These are phyloP conservation scores for Clarireedia monteithiana DNA, from an alignment of 2,329 filamentous ascomycete genomes.

Conservation along the genomic window DNA sequence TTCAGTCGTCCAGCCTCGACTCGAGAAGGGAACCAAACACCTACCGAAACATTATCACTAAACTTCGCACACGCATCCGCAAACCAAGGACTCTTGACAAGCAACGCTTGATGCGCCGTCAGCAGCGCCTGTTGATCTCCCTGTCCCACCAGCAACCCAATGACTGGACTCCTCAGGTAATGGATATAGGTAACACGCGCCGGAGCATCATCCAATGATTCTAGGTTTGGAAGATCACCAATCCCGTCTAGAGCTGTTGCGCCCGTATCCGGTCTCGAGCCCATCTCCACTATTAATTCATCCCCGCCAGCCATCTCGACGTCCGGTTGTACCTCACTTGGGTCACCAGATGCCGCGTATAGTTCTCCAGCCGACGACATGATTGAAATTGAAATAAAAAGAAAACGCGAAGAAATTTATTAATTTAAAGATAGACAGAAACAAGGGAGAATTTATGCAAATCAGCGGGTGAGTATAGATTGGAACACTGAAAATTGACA, in stretches of 20 bases:
- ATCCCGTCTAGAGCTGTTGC: background rate
- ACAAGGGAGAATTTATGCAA: too few species aligned
- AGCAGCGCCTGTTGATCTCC: constrained; percentile 55
- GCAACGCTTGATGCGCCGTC: constrained; percentile 71
- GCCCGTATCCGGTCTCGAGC: constrained; percentile 4
- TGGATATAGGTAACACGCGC: constrained; percentile 37
- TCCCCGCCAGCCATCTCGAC: constrained; percentile 23
- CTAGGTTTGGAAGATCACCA: constrained; percentile 15
- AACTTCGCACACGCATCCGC: constrained; percentile 54
- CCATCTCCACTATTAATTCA: constrained; percentile 23
- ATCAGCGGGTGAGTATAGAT: too few species aligned
- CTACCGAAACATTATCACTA: constrained; percentile 50
- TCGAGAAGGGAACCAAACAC: constrained; percentile 19
- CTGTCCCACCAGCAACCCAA: constrained; percentile 58
- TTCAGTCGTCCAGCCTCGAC: background rate
- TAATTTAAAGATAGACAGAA: too few species aligned
- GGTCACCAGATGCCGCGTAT: constrained; percentile 13
- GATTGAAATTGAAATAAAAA: background rate
- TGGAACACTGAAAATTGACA: too few species aligned
- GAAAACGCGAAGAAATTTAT: too few species aligned
- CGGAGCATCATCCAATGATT: constrained; percentile 17
- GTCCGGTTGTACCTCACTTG: constrained; percentile 16
- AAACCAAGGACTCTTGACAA: constrained; percentile 70
- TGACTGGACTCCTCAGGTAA: constrained; percentile 62
- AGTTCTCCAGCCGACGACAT: constrained; percentile 13